Base-by-base conservation (phyloP, 192 early-diverging fungal genomes). In the Backusella circina region DNA sequence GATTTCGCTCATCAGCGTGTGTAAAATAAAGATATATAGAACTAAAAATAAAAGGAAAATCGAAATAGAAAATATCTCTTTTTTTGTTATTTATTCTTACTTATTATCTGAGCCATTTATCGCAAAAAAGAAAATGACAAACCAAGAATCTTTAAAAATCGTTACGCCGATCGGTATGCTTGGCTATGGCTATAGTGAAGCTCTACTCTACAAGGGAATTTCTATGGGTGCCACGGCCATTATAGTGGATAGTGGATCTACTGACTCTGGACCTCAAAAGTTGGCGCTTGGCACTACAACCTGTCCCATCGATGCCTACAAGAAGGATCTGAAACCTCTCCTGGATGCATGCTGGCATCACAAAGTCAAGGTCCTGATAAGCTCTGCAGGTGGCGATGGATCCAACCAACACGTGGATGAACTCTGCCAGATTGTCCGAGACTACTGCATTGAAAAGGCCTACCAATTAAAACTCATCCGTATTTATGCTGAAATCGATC, bases 241-340 rank as follows among this genome's bases (percentile, higher is more conserved):
- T 28, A 75, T 75, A 18, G 13, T 68, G 0, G 74, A 75, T 47
- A 38, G 64, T 33, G 74, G 74, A 6, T 75, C 74, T 32, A 75
- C 74, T 6, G 74, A 75, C 3, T 67, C 64, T 26, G 74, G 74
- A 44, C 74, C 74, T 28, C 74, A 75, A 68, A 75, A 75, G 3
- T 30, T 75, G 16, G 74, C 74, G 13, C 31, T 75, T 31, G 74
- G 74, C 21, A 64, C 35, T 23, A 75, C 37, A 5, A 68, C 74
- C 5, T 75, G 74, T 32, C 64, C 65, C 5, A n/a, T 36, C 47
- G 74, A 75, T 35, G 38, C 74, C 18, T 75, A 75, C 41, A 65
- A 44, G 33, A 37, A 37, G 4, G 74, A 75, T 51, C 8, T 75
- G 38, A 36, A 37, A 3, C 65, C 74, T 4, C 35, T 75, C 5